phyloP scores from a whole-genome alignment of 768 basidiomycete species.

The Lactifluus volemus region DNA sequence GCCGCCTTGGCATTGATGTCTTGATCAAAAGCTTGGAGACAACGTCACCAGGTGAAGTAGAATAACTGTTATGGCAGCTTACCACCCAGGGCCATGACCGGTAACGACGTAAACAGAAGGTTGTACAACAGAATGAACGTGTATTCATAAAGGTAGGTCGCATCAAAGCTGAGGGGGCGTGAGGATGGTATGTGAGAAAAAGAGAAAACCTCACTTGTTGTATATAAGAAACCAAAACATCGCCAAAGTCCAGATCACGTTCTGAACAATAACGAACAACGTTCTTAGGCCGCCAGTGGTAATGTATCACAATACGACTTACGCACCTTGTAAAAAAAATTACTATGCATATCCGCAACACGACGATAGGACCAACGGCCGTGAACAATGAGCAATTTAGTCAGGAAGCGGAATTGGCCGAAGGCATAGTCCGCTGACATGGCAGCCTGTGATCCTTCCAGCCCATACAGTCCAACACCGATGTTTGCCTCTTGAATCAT shows the following conservation, averaged over 20 bases:
- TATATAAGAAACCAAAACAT: constrained; percentile 93
- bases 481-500: constrained; percentile 99
- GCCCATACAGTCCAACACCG: constrained; percentile 86
- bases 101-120: constrained; percentile 87
- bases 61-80: constrained; percentile 20
- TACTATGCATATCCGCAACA: constrained; percentile 92
- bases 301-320: not conserved
- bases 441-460: constrained; percentile 95
- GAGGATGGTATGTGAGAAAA: constrained; percentile 13
- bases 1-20: constrained; percentile 87
- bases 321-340: constrained; percentile 95
- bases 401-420: constrained; percentile 92
- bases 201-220: constrained; percentile 49
- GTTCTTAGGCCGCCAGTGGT: constrained; percentile 7
- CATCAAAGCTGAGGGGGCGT: constrained; percentile 62
- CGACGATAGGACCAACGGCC: constrained; percentile 97
- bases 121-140: constrained; percentile 91
- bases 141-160: constrained; percentile 91
- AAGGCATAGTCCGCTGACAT: constrained; percentile 99
- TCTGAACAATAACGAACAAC: constrained; percentile 34
- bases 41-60: not conserved
- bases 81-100: constrained; percentile 88
- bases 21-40: constrained; percentile 75
- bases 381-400: constrained; percentile 85
- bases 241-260: constrained; percentile 87